Evolutionary conservation across 2,329 filamentous ascomycete species (phyloP), one percentile per base, ranked within the genome.

Genomic region (Aureobasidium leucospermi): DNA sequence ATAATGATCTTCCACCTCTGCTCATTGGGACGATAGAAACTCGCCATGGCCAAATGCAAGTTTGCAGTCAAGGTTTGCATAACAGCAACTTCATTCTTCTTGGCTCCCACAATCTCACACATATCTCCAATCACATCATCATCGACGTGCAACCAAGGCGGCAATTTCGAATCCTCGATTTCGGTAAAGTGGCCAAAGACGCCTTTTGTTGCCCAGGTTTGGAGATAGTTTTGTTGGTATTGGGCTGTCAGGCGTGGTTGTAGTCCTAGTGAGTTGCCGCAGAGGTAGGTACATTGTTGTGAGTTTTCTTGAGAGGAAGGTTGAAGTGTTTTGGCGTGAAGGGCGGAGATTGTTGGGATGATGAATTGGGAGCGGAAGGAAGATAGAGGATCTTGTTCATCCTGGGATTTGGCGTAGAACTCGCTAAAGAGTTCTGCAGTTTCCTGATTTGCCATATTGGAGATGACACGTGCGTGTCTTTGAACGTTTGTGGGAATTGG

Each of bases 21-120:
- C 48, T 76, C 73, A 0, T 80, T 87, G 0, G 90, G 90, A 57
- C 76, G 79, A 75, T 93, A 96, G 75, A 96, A 95, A 73, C 87
- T 89, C 7, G 88, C 86, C 85, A 96, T 85, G 67, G 94, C 77
- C 15, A 95, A 73, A 71, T 96, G 90, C 61, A 96, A 71, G 71
- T 95, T 95, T 23, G 81, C 84, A 1, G 89, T 96, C 67, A 96
- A 74, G 0, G 88, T 92, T 70, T 91, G 89, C 91, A 96, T 96
- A 52, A 92, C 83, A 56, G 90, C 89, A 15, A 96, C 85, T 74
- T 96, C 90, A 57, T 79, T 79, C 1, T 85, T 75, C 2, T 81
- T 76, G 0, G 89, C 89, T 16, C 91, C 91, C 10, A 96, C 86
- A 16, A 96, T 77, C 32, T 83, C 84, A 2, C 87, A 83, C 68